Percentiles rank a stretch among this genome's conserved stretches.
Conservation (phyloP, 2,329 filamentous ascomycete species). For the Teratosphaeria nubilosa region DNA sequence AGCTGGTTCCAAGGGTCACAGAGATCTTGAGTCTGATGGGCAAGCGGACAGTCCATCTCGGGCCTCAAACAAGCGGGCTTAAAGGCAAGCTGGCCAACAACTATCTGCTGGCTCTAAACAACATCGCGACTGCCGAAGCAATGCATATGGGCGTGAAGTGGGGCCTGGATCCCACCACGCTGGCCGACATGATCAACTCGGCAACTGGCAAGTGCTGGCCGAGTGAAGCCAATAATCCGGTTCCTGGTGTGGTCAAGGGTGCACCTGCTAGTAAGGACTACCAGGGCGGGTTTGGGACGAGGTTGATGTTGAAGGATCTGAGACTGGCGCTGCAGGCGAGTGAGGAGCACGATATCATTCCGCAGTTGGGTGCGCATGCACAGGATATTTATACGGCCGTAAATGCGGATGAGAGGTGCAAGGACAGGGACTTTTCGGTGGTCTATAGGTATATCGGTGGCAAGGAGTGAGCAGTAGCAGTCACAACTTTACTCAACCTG, state of each 20-base stretch:
- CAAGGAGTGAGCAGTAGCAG: conserved; percentile 27
- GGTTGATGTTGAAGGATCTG: conserved; percentile 41
- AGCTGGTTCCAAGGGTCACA: conserved; percentile 54
- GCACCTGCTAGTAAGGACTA: conserved; percentile 68
- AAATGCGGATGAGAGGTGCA: conserved; percentile 33
- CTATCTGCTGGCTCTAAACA: conserved; percentile 88
- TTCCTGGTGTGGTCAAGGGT: conserved; percentile 68
- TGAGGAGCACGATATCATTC: conserved; percentile 33
- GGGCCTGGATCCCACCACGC: conserved; percentile 53
- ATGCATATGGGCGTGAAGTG: conserved; percentile 56
- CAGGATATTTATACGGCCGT: conserved; percentile 37
- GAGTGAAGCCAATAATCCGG: conserved; percentile 89
- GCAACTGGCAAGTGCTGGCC: conserved; percentile 96
- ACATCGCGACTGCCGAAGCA: conserved; percentile 60
- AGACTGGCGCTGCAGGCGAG: conserved; percentile 39
- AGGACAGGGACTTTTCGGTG: conserved; percentile 41
- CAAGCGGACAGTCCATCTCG: conserved; percentile 74
- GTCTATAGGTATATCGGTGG: conserved; percentile 41
- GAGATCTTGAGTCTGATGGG: conserved; percentile 74
- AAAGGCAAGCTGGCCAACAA: conserved; percentile 95
- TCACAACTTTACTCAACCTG: too few relatives aligned
- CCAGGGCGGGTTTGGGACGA: conserved; percentile 41
- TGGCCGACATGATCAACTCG: conserved; percentile 82
- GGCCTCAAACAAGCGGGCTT: conserved; percentile 72
- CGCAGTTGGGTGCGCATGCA: conserved; percentile 36